Conservation (phyloP, 148 eudicot genomes). For the Rhododendron kiyosumense region DNA sequence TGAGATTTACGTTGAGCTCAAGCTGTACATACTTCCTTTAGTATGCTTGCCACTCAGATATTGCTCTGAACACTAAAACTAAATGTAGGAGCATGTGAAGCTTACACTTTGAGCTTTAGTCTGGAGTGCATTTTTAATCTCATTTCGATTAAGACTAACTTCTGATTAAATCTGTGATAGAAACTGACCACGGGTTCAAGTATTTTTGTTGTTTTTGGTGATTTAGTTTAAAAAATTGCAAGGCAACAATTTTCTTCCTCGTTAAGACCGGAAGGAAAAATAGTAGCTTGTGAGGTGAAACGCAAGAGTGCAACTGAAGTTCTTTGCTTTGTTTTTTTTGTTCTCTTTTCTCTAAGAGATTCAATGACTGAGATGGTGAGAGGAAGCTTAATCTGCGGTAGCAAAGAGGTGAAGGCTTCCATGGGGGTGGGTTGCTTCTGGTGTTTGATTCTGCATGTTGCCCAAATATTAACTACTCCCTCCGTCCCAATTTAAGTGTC, state of each 20-base stretch:
- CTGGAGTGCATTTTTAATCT: background rate
- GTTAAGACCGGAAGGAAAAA: background rate
- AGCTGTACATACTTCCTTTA: background rate
- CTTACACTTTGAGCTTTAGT: background rate
- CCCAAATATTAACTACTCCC: background rate
- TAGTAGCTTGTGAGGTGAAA: background rate
- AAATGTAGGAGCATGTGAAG: background rate
- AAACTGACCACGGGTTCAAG: background rate
- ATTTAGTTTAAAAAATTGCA: background rate
- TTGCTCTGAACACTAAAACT: background rate
- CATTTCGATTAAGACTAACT: background rate
- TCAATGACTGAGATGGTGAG: background rate
- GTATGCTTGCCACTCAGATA: background rate
- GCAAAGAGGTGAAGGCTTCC: background rate
- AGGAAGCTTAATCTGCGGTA: background rate
- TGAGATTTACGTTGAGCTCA: background rate
- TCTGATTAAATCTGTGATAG: background rate
- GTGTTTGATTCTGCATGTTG: background rate
- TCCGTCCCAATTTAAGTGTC: no score
- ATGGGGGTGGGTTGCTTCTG: background rate
- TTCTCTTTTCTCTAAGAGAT: background rate
- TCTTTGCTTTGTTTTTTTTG: background rate
- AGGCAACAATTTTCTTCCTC: background rate
- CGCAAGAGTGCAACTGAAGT: background rate
- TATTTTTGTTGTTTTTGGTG: constrained; percentile 1